These are phyloP conservation scores for Polyplosphaeria fusca DNA, from an alignment of 495 filamentous ascomycete species.

Conservation along the genomic window DNA sequence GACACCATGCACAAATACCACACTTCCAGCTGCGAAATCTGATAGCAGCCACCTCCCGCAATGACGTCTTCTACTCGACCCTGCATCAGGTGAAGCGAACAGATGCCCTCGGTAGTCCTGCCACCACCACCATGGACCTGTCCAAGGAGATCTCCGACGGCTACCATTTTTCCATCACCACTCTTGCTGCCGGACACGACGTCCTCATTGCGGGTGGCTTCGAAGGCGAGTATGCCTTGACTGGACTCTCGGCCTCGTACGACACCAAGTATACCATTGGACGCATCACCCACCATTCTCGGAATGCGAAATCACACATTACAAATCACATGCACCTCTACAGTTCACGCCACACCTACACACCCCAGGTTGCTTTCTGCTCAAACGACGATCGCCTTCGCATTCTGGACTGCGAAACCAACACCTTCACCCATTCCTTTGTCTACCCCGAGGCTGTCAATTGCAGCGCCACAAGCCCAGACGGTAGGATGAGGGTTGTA, in stretches of 20 bases:
- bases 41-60: constrained; percentile 67
- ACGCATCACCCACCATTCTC: constrained; percentile 62
- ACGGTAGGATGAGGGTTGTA: constrained; percentile 74
- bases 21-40: constrained; percentile 92
- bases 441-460: constrained; percentile 68
- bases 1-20: constrained; percentile 59
- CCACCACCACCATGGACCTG: constrained; percentile 57
- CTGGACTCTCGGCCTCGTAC: constrained; percentile 51
- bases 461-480: constrained; percentile 76
- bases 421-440: constrained; percentile 63
- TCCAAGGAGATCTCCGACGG: not conserved
- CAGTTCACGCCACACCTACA: constrained; percentile 55
- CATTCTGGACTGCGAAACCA: constrained; percentile 67
- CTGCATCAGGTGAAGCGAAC: constrained; percentile 55
- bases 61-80: constrained; percentile 73
- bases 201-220: constrained; percentile 79
- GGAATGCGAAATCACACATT: constrained; percentile 66
- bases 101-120: constrained; percentile 44
- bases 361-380: constrained; percentile 70
- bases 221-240: constrained; percentile 73
- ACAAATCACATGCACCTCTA: constrained; percentile 83
- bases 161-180: constrained; percentile 57
- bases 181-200: constrained; percentile 62
- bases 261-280: constrained; percentile 54
- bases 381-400: constrained; percentile 80